These are phyloP conservation scores for Epichloe sp. DNA, from an alignment of 2,329 filamentous ascomycete genomes.

Conservation along the genomic window DNA sequence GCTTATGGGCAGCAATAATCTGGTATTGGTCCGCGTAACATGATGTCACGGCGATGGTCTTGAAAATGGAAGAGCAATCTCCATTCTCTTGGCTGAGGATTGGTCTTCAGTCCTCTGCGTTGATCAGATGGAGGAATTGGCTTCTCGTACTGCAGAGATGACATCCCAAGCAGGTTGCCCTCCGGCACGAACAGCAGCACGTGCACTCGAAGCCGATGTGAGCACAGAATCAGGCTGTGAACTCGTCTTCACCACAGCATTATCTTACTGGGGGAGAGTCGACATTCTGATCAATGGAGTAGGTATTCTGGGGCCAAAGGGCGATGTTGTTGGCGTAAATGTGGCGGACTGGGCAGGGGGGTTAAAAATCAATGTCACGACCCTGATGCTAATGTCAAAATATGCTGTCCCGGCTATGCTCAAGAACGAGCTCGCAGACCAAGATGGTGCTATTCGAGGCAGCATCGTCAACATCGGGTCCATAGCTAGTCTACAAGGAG, in stretches of 20 bases:
- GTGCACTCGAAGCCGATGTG: constrained; percentile 37
- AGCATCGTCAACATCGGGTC: constrained; percentile 50
- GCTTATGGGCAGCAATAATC: too few species aligned
- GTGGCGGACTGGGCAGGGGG: constrained; percentile 42
- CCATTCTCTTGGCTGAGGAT: constrained; percentile 45
- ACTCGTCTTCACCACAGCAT: constrained; percentile 23
- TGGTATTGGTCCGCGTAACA: neutral
- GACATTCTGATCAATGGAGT: constrained; percentile 56
- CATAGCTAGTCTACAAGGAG: constrained; percentile 41
- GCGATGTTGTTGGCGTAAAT: constrained; percentile 48
- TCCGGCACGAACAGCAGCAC: constrained; percentile 16
- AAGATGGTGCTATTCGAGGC: constrained; percentile 27
- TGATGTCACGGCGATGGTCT: constrained; percentile 35
- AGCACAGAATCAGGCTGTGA: constrained; percentile 39
- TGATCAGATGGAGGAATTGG: constrained; percentile 36
- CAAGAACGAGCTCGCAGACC: constrained; percentile 26
- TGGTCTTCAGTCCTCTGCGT: constrained; percentile 46
- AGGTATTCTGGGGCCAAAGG: constrained; percentile 43
- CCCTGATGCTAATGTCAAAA: constrained; percentile 53
- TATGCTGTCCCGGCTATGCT: constrained; percentile 47
- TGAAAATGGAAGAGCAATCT: constrained; percentile 45
- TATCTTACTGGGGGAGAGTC: constrained; percentile 40
- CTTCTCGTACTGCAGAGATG: constrained; percentile 40
- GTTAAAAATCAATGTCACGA: constrained; percentile 49
- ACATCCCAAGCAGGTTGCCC: constrained; percentile 16